These are phyloP conservation scores for Trichoderma lentiforme DNA, from an alignment of 2,329 filamentous ascomycete genomes.

Conservation along the genomic window DNA sequence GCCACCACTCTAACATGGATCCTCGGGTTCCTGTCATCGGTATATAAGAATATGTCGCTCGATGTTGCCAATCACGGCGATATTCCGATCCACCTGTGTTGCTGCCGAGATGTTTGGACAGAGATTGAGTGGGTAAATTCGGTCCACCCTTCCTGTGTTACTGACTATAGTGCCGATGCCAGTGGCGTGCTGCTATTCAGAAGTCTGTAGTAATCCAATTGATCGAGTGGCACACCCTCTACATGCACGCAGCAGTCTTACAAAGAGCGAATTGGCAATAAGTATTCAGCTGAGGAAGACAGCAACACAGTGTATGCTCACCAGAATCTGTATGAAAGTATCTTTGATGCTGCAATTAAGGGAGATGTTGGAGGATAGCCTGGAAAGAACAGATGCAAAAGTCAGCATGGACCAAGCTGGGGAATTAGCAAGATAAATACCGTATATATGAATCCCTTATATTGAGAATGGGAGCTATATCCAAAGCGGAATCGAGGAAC, in stretches of 20 bases:
- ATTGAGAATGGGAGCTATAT: not conserved
- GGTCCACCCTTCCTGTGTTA: not conserved
- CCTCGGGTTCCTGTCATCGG: not conserved
- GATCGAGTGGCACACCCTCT: not conserved
- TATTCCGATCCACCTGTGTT: not conserved
- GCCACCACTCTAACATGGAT: not conserved
- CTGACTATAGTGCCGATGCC: not conserved
- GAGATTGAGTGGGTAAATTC: not conserved
- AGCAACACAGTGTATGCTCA: not conserved
- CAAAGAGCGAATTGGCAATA: not conserved
- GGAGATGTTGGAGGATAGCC: not conserved
- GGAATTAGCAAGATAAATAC: not conserved
- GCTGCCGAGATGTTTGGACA: not conserved
- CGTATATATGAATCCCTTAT: not conserved
- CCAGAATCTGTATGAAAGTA: not conserved
- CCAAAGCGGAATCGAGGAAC: not conserved
- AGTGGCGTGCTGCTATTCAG: not conserved
- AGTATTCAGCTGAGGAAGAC: not conserved
- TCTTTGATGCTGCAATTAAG: not conserved
- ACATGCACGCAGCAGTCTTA: not conserved
- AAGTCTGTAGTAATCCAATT: not conserved
- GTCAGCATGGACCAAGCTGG: not conserved
- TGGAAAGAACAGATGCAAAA: not conserved
- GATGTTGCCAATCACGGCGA: not conserved
- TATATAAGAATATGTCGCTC: not conserved